phyloP scores from a whole-genome alignment of 352 stramenopile species.

The Globisporangium emineosum region DNA sequence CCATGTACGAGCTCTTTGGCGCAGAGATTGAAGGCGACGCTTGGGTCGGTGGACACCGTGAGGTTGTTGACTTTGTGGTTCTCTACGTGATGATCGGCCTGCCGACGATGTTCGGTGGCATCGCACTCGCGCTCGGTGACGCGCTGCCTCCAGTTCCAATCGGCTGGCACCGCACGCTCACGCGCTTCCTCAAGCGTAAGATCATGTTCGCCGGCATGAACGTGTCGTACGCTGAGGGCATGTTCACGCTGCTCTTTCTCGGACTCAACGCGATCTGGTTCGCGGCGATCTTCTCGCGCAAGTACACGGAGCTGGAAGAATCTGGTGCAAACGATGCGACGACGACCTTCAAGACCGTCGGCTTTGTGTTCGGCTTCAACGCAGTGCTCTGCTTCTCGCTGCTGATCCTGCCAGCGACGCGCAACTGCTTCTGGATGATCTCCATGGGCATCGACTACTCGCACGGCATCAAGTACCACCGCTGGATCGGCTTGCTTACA shows the following conservation, averaged over 20 bases:
- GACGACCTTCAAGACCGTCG: conserved; percentile 47
- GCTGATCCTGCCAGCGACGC: conserved; percentile 56
- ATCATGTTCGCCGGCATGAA: conserved; percentile 67
- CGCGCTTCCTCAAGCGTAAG: conserved; percentile 83
- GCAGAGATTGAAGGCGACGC: conserved; percentile 38
- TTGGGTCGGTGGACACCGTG: conserved; percentile 73
- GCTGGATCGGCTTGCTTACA: conserved; percentile 77
- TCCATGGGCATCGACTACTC: conserved; percentile 85
- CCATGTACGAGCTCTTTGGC: conserved; percentile 61
- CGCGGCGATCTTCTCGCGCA: conserved; percentile 70
- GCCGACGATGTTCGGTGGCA: conserved; percentile 71
- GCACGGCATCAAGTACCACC: conserved; percentile 86
- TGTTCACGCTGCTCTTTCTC: conserved; percentile 67
- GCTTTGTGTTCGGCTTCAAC: conserved; percentile 74
- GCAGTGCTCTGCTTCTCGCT: conserved; percentile 64
- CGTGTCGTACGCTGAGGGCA: conserved; percentile 74
- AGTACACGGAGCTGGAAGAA: conserved; percentile 49
- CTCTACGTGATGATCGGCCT: conserved; percentile 70
- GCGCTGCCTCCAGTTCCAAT: conserved; percentile 68
- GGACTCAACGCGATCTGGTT: conserved; percentile 83
- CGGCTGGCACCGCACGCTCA: conserved; percentile 64
- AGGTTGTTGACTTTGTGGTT: conserved; percentile 72
- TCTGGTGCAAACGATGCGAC: conserved; percentile 38
- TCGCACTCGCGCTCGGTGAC: conserved; percentile 57
- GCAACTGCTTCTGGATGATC: conserved; percentile 85